Evolutionary conservation across 306 rosid species (phyloP), one percentile per base, ranked within the genome.

Genomic region (Dicorynia guianensis): DNA sequence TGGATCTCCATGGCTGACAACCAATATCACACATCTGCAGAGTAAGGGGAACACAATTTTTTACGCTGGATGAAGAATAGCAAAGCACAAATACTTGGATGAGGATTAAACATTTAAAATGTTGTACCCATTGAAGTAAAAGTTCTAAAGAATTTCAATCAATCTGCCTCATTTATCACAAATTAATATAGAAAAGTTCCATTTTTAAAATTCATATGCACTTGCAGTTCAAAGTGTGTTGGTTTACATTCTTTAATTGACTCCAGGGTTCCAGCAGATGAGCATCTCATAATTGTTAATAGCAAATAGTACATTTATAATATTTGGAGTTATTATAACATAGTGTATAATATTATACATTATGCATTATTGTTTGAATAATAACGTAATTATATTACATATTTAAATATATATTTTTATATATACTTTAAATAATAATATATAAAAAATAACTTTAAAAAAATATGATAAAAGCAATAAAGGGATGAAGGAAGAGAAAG

Each of bases 1-100:
- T 61, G 96, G 84, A 81, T 92, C 93, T 7, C 97, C 96, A 59
- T 94, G 98, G 88, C 98, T 86, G 40, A 92, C 93, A 42, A 95
- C 86, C 85, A 95, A 80, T 87, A 92, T 75, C 8, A 85, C 77
- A 78, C 93, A 87, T 64, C 98, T 95, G 85, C 63, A 67, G 36
- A 64, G 56, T 7, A 25, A 25, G 53, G 35, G 48, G 48, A 75
- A 80, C 59, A 20, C 6, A 75, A 44, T 44, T 44, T 13, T 35
- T 39, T 69, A 25, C 2, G 30, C 30, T 25, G 30, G 2, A 25
- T 25, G 30, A 25, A 25, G 30, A 25, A 25, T 25, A 25, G 30
- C 30, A 25, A 25, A 25, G 30, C 30, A 1, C 30, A 25, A 25
- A 25, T 25, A 25, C 30, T 25, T 25, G 30, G 30, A 25, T 25